A percentile compares a stretch with the other conserved stretches of the same genome.
Conservation (phyloP, 176 grass and related monocot species). For the bread wheat (Triticum aestivum) region IWGSC_CS_RefSeq_v2.1 NC_057797.1:455004210-455004709, state of each 20-base stretch:
- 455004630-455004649: neutral
- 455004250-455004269: neutral
- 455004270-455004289: neutral
- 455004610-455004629: neutral
- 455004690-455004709: neutral
- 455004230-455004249: neutral
- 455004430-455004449: neutral
- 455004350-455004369: neutral
- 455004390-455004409: neutral
- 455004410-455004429: neutral
- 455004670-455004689: neutral
- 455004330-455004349: neutral
- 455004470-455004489: conserved; percentile 3
- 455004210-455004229: neutral
- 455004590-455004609: neutral
- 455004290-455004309: neutral
- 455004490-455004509: neutral
- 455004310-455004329: neutral
- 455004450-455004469: neutral
- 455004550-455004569: neutral
- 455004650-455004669: neutral
- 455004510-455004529: neutral
- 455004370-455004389: neutral
- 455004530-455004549: neutral
- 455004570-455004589: neutral